Conservation (phyloP, 2,329 filamentous ascomycete genomes). For the Pleurostoma richardsiae region DNA sequence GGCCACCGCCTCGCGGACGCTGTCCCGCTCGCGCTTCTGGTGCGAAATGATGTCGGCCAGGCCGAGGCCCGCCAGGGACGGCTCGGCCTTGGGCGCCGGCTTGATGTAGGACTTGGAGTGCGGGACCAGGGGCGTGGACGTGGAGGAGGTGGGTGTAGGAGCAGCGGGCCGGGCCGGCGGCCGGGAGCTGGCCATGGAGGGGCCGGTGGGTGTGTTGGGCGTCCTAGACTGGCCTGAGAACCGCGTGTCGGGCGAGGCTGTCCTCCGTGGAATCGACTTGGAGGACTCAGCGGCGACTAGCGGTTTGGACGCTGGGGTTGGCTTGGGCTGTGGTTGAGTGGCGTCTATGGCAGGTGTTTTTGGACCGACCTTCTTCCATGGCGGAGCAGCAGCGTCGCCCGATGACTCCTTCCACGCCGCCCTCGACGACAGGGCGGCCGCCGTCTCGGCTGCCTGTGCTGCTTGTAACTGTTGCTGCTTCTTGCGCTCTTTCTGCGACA, state of each 20-base stretch:
- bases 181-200: constrained; percentile 7
- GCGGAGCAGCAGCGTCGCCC: constrained; percentile 37
- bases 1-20: constrained; percentile 75
- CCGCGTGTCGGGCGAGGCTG: constrained; percentile 57
- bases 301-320: constrained; percentile 30
- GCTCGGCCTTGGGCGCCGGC: constrained; percentile 55
- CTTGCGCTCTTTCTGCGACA: constrained; percentile 92
- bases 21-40: constrained; percentile 78
- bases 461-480: constrained; percentile 68
- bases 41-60: constrained; percentile 86
- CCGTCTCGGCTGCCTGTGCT: constrained; percentile 34
- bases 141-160: constrained; percentile 8
- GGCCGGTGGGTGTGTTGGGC: constrained; percentile 16
- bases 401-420: constrained; percentile 39
- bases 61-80: constrained; percentile 58
- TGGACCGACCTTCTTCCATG: constrained; percentile 60
- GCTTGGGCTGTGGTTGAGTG: not conserved
- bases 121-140: constrained; percentile 40
- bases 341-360: constrained; percentile 12
- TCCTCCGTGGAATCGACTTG: constrained; percentile 36
- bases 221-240: constrained; percentile 52
- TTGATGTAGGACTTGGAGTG: constrained; percentile 58
- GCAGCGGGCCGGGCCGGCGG: constrained; percentile 6
- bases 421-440: constrained; percentile 23
- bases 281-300: constrained; percentile 36